phyloP scores from a whole-genome alignment of 768 basidiomycete genomes.

The Auricularia sp. region DNA sequence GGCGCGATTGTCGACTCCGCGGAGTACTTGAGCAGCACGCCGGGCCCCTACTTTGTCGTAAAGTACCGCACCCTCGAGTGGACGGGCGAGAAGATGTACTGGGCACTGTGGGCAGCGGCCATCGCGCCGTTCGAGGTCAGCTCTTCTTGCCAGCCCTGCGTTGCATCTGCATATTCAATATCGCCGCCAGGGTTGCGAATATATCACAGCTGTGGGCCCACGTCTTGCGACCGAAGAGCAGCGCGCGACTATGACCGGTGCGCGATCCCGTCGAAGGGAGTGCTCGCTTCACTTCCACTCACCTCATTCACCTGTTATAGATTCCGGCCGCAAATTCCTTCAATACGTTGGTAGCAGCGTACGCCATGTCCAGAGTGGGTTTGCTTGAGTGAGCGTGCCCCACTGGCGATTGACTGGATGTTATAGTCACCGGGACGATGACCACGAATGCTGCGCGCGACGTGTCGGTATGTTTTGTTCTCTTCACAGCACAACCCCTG shows the following conservation, averaged over 20 bases:
- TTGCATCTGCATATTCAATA: background rate
- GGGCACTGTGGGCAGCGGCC: background rate
- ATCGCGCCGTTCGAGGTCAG: background rate
- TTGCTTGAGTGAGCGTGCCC: background rate
- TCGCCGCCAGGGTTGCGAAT: background rate
- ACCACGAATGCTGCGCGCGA: background rate
- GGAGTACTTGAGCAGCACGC: background rate
- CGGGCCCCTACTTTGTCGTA: no score
- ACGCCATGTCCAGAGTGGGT: background rate
- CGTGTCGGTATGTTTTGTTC: background rate
- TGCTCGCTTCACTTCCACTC: background rate
- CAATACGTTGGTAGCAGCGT: background rate
- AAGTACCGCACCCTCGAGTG: no score
- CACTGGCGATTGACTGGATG: background rate
- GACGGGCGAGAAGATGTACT: background rate
- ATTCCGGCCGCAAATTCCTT: background rate
- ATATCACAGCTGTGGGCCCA: background rate
- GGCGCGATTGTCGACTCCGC: background rate
- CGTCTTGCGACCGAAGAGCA: background rate
- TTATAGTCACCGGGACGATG: background rate
- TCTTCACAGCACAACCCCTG: no score
- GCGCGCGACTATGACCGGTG: background rate
- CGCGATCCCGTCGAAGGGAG: background rate
- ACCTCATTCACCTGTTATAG: background rate
- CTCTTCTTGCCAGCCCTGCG: background rate